Percentiles rank a stretch among this genome's conserved stretches.
phyloP scores from a whole-genome alignment of 495 filamentous ascomycete genomes.

The Lentithecium fluviatile region DNA sequence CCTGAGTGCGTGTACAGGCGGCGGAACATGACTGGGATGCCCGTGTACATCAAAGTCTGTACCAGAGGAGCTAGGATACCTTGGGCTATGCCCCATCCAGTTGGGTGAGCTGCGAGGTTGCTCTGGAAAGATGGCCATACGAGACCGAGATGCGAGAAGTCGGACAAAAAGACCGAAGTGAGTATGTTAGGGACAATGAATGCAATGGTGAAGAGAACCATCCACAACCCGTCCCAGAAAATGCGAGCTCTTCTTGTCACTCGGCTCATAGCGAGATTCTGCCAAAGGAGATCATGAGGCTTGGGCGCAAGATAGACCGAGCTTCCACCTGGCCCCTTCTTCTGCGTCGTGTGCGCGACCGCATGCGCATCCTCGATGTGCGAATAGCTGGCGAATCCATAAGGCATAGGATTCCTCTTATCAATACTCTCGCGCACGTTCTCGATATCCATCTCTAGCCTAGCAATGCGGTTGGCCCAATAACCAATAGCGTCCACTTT shows the following conservation, averaged over 20 bases:
- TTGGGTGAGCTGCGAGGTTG: slow-evolving; percentile 58
- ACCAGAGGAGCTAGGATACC: slow-evolving; percentile 87
- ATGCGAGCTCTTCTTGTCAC: slow-evolving; percentile 64
- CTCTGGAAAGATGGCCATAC: slow-evolving; percentile 76
- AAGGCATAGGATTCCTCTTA: slow-evolving; percentile 78
- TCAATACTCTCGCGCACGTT: slow-evolving; percentile 77
- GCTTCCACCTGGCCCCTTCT: slow-evolving; percentile 76
- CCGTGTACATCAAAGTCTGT: slow-evolving; percentile 82
- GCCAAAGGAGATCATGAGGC: slow-evolving; percentile 92
- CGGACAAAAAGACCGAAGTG: slow-evolving; percentile 88
- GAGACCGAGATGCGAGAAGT: slow-evolving; percentile 71
- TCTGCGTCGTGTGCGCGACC: slow-evolving; percentile 75
- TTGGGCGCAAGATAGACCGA: slow-evolving; percentile 74
- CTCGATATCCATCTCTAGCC: slow-evolving; percentile 79
- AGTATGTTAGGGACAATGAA: slow-evolving; percentile 90
- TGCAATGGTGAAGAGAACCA: slow-evolving; percentile 70
- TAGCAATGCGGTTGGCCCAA: slow-evolving; percentile 74
- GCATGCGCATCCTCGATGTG: slow-evolving; percentile 82
- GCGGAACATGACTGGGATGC: slow-evolving; percentile 88
- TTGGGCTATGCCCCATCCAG: slow-evolving; percentile 80
- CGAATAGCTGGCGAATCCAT: slow-evolving; percentile 89
- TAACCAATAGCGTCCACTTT: slow-evolving; percentile 96
- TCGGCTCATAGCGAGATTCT: slow-evolving; percentile 73
- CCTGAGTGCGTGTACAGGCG: slow-evolving; percentile 73
- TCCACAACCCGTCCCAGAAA: slow-evolving; percentile 76